Evolutionary conservation across 768 basidiomycete species (phyloP).

Genomic region (Cubamyces sp.): DNA sequence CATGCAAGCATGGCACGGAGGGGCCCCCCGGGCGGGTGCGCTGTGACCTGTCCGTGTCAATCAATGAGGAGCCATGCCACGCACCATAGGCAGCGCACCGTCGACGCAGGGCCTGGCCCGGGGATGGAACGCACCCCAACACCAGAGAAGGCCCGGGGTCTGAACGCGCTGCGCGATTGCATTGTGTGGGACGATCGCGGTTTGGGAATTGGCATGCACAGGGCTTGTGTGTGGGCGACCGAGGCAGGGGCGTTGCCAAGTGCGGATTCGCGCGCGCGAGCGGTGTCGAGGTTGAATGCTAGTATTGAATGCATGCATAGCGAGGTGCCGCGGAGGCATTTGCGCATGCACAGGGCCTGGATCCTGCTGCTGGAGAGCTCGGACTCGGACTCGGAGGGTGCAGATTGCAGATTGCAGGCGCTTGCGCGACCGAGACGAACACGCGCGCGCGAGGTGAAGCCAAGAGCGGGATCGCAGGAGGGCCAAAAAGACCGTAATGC

Average conservation of each 20-base stretch:
- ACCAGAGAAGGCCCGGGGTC: constrained; percentile 21
- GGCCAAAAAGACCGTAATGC: background rate
- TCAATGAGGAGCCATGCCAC: background rate
- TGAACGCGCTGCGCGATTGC: constrained; percentile 5
- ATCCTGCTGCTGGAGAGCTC: background rate
- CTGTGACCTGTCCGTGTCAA: too few relatives aligned
- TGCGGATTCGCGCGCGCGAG: constrained; percentile 2
- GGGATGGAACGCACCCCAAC: constrained; percentile 19
- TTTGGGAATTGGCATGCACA: background rate
- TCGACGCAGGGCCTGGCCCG: constrained; percentile 14
- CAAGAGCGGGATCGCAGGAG: too few relatives aligned
- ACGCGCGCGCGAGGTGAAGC: too few relatives aligned
- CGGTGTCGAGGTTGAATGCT: background rate
- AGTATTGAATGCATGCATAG: background rate
- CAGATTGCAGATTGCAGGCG: background rate
- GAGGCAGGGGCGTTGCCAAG: constrained; percentile 9
- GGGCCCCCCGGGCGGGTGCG: too few relatives aligned
- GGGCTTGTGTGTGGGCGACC: background rate
- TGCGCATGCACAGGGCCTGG: background rate
- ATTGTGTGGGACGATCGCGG: constrained; percentile 16
- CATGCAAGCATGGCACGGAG: too few relatives aligned
- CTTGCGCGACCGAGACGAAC: too few relatives aligned
- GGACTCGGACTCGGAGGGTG: background rate
- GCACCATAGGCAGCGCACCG: background rate
- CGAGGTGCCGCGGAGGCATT: background rate